phyloP scores from a whole-genome alignment of 2,329 filamentous ascomycete genomes.

The Stachybotrys elegans region DNA sequence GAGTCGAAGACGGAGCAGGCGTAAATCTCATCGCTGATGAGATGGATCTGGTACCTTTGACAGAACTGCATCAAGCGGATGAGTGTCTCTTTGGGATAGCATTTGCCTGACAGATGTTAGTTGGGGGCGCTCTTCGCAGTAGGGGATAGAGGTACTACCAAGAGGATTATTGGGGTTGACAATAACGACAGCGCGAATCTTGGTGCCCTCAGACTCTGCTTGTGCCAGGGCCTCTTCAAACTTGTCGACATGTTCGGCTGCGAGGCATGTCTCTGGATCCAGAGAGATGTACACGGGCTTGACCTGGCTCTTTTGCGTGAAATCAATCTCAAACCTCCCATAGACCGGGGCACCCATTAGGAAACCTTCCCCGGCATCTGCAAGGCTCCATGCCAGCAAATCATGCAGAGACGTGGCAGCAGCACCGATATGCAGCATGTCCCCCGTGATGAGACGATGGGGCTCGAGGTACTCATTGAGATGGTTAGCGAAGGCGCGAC shows the following conservation, averaged over 20 bases:
- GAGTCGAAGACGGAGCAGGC: slow-evolving; percentile 43
- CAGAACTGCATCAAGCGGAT: slow-evolving; percentile 43
- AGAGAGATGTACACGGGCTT: slow-evolving; percentile 39
- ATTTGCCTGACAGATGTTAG: slow-evolving; percentile 25
- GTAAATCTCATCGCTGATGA: slow-evolving; percentile 56
- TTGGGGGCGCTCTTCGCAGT: neutral
- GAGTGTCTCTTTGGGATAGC: slow-evolving; percentile 38
- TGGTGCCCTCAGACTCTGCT: slow-evolving; percentile 27
- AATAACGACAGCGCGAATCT: slow-evolving; percentile 42
- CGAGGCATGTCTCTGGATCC: slow-evolving; percentile 37
- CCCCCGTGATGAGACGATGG: slow-evolving; percentile 17
- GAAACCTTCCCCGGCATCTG: slow-evolving; percentile 32
- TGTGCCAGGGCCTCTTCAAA: slow-evolving; percentile 39
- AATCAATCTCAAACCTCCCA: slow-evolving; percentile 44
- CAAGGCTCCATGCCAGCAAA: slow-evolving; percentile 32
- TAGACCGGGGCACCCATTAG: slow-evolving; percentile 37
- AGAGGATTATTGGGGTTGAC: slow-evolving; percentile 51
- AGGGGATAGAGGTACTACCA: slow-evolving; percentile 18
- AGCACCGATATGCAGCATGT: slow-evolving; percentile 27
- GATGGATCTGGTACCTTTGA: slow-evolving; percentile 41
- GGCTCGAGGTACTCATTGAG: slow-evolving; percentile 33
- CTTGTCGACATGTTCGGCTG: slow-evolving; percentile 33
- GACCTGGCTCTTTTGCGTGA: slow-evolving; percentile 35
- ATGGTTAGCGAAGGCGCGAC: slow-evolving; percentile 26
- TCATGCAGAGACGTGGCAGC: slow-evolving; percentile 34